Percentiles rank a stretch among this genome's conserved stretches.
Conservation (phyloP, 75 land plant genomes). For the Sequoia sempervirens region DNA sequence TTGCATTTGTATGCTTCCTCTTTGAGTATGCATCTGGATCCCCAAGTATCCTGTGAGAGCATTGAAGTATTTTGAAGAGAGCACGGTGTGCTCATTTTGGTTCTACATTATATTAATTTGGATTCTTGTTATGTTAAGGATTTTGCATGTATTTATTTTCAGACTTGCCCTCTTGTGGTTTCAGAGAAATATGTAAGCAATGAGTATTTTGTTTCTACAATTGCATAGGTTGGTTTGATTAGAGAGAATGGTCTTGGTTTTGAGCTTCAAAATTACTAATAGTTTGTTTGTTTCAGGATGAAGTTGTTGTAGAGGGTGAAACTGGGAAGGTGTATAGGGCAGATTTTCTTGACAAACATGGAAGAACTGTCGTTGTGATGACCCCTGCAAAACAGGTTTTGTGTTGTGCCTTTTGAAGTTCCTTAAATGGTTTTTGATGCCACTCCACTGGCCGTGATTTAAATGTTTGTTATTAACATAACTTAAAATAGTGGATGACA, state of each 20-base stretch:
- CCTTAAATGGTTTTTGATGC: background rate
- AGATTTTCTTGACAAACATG: conserved; percentile 17
- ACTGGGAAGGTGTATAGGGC: conserved; percentile 33
- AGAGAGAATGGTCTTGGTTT: conserved; percentile 69
- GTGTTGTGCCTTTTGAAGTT: background rate
- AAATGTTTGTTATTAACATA: background rate
- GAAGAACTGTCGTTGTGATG: conserved; percentile 39
- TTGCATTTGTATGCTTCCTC: background rate
- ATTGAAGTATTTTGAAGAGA: background rate
- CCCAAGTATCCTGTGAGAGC: background rate
- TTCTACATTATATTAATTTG: background rate
- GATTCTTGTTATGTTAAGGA: background rate
- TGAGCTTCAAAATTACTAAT: conserved; percentile 70
- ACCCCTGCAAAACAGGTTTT: conserved; percentile 85
- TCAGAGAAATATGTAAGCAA: background rate
- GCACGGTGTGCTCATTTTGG: background rate
- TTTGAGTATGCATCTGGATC: background rate
- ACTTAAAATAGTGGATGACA: background rate
- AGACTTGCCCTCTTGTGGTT: background rate
- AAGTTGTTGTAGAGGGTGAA: conserved; percentile 20
- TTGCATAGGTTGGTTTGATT: conserved; percentile 65
- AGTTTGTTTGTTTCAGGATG: conserved; percentile 45
- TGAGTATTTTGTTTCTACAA: conserved; percentile 27
- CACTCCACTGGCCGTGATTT: too few species aligned
- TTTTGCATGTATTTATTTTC: background rate